Conservation (phyloP, 75 land plant genomes). For the Gnetum montanum region DNA sequence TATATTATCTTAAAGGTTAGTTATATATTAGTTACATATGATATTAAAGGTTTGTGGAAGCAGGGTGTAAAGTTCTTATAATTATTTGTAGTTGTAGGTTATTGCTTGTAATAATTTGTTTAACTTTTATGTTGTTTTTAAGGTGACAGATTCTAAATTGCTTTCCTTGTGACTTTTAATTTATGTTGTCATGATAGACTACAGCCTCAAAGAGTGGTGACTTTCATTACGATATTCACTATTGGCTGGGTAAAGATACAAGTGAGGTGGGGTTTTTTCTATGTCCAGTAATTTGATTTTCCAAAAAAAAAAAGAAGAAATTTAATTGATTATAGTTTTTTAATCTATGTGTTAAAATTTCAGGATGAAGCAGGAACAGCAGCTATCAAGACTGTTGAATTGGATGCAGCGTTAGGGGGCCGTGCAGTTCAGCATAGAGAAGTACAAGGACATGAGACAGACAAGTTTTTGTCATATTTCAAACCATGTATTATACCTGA, state of each 20-base stretch:
- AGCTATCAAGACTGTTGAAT: slow-evolving; percentile 89
- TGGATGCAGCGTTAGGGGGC: slow-evolving; percentile 97
- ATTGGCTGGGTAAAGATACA: slow-evolving; percentile 96
- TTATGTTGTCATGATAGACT: slow-evolving; percentile 43
- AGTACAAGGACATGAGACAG: slow-evolving; percentile 87
- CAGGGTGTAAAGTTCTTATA: too few relatives aligned
- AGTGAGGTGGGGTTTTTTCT: slow-evolving; percentile 50
- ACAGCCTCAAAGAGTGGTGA: slow-evolving; percentile 83
- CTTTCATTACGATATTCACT: slow-evolving; percentile 89
- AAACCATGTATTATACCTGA: slow-evolving; percentile 96
- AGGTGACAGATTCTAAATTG: too few relatives aligned
- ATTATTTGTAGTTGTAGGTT: too few relatives aligned
- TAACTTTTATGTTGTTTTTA: too few relatives aligned
- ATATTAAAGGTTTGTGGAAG: not conserved
- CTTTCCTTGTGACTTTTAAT: too few relatives aligned
- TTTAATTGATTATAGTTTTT: too few relatives aligned
- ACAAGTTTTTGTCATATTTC: slow-evolving; percentile 86
- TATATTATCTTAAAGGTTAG: slow-evolving; percentile 79
- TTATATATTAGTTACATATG: not conserved
- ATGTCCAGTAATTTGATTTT: too few relatives aligned
- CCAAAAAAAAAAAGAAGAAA: too few relatives aligned
- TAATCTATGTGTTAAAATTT: too few relatives aligned
- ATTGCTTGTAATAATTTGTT: too few relatives aligned
- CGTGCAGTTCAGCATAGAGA: slow-evolving; percentile 99
- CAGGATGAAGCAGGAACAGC: slow-evolving; percentile 99